Percentiles rank a stretch among this genome's conserved stretches.
Evolutionary conservation across 169 alveolate genomes (phyloP).

Genomic region (Blepharisma undulans): DNA sequence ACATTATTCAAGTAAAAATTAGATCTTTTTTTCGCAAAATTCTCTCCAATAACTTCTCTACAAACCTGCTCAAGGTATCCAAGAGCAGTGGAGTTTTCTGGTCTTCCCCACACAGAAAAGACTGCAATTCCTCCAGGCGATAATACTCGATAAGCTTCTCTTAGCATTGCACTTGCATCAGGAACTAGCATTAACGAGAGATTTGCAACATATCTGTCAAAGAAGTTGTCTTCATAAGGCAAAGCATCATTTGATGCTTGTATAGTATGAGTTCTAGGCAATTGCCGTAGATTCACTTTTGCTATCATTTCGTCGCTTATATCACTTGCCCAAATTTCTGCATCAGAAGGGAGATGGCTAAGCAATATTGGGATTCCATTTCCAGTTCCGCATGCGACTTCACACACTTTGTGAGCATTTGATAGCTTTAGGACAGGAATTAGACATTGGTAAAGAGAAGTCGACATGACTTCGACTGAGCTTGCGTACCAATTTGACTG

Average conservation of each 20-base stretch:
- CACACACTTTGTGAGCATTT: neutral
- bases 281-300: neutral
- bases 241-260: neutral
- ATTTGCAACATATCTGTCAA: constrained; percentile 13
- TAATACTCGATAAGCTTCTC: constrained; percentile 9
- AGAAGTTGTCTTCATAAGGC: neutral
- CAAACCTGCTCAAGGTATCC: too few relatives aligned
- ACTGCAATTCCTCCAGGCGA: constrained; percentile 32
- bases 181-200: neutral
- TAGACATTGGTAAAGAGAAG: neutral
- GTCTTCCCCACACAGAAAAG: constrained; percentile 32
- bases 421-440: neutral
- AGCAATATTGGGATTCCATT: neutral
- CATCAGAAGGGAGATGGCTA: neutral
- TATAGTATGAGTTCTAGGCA: neutral
- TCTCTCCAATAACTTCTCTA: too few relatives aligned
- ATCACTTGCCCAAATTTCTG: neutral
- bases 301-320: neutral
- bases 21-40: too few relatives aligned
- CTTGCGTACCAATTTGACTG: neutral
- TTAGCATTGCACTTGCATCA: constrained; percentile 9
- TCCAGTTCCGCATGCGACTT: constrained; percentile 34
- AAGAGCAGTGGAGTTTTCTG: neutral
- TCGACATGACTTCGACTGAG: neutral
- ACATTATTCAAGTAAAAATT: neutral